Base-by-base conservation (phyloP, 2,329 filamentous ascomycete genomes). In the Phaeomoniella chlamydospora region DNA sequence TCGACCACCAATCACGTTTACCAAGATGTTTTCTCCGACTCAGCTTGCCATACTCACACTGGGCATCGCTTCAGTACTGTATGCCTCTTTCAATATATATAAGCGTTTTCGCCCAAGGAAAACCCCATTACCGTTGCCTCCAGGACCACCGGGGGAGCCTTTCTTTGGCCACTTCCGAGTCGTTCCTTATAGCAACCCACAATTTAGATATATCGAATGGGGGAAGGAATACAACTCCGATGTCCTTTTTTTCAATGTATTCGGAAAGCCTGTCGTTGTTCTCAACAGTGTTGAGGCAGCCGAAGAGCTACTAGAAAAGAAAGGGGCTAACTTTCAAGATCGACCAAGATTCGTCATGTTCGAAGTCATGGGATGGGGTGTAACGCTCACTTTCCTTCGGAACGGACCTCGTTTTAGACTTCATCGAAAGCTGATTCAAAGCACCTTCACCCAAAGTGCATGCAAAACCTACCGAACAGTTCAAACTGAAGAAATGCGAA, bases 361-460 rank as follows among this genome's bases (percentile, higher is more conserved):
- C 26, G 37, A 38, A 38, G 37, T 38, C n/a, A 40, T 64, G 59
- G 62, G 62, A 15, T 68, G 64, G 64, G 50, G 54, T 14, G 56
- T 57, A 29, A 66, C 64, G 1, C 48, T 67, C 17, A 64, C 62
- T 6, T 67, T 67, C 39, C 47, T 65, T 1, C 53, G 49, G 37
- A 62, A 56, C 53, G 61, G 60, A 0, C 48, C 56, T n/a, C 46
- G 46, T 18, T 67, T 64, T 43, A 53, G 54, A n/a, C 43, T 60
- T 38, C 64, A 67, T 40, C 58, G 65, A 19, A 56, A 54, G 34
- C 48, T 65, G 16, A 48, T 67, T 13, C 64, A 68, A 38, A 55
- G 50, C 26, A 52, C 49, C n/a, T 65, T 67, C 40, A 55, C 55
- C 14, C 57, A 56, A 39, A 54, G 55, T 22, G 59, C 48, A 37